Evolutionary conservation across 1,284 basidiomycete species (phyloP), one percentile per base, ranked within the genome.

Genomic region (Trichosporon sp.): DNA sequence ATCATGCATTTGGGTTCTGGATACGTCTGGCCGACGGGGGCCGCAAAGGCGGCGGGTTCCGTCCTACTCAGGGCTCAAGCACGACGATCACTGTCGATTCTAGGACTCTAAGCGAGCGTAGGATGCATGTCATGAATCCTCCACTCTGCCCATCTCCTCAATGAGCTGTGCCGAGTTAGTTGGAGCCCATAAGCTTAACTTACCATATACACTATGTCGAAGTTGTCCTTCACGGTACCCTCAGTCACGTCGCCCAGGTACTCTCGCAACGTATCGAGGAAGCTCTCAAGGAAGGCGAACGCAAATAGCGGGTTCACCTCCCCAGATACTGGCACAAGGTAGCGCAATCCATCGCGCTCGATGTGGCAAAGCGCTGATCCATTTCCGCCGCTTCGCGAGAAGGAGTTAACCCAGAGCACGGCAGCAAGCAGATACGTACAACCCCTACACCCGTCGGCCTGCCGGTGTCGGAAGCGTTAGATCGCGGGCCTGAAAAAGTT

Each of bases 131-230:
- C 8, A 40, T 40, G 38, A 2, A 40, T 40, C 38, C 38, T 40
- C 38, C 38, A 40, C 38, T 40, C 38, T 40, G 38, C 26, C 26
- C 73, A 94, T 96, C 84, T 98, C 96, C 85, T 98, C 96, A 32
- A 98, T 88, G 37, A 98, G 88, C 92, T 97, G 78, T 12, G 26
- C 8, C 0, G 19, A 37, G 63, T 31, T 31, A 76, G 67, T 68
- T 31, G 19, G 51, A 12, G 43, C 10, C 26, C 26, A 26, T 26
- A 32, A 65, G 65, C 14, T 35, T 31, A 12, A 76, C 86, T 31
- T 75, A 91, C 92, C 87, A 96, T 94, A 82, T 98, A 97, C 10
- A 98, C 94, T 56, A 94, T 90, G 79, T 98, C 96, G 84, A 98
- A 97, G 83, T 97, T 94, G 75, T 98, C 94, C 78, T 91, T 92